Conservation (phyloP, 129 eudicot genomes). For the Flaveria ramosissima region DNA sequence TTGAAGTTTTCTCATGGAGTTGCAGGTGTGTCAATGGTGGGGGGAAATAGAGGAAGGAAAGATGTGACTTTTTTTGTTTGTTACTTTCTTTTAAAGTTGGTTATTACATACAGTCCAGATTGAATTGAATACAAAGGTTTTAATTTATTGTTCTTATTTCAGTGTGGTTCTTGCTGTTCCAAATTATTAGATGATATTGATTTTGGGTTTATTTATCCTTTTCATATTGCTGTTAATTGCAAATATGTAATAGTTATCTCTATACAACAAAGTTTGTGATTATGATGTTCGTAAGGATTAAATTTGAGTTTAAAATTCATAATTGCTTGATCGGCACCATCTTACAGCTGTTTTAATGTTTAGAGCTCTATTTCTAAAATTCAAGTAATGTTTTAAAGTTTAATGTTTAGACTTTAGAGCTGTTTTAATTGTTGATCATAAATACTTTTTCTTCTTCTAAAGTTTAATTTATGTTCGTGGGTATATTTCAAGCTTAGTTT, state of each 20-base stretch:
- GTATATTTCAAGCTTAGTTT: too few species aligned
- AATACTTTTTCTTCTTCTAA: too few species aligned
- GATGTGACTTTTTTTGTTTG: slow-evolving; percentile 19
- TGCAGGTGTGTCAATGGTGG: slow-evolving; percentile 25
- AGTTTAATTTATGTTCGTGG: too few species aligned
- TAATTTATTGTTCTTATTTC: slow-evolving; percentile 20
- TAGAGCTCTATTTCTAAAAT: too few species aligned
- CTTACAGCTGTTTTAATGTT: too few species aligned
- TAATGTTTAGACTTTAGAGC: too few species aligned
- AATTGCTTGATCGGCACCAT: too few species aligned
- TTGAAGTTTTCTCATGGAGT: slow-evolving; percentile 30
- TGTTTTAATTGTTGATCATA: too few species aligned
- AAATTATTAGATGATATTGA: not conserved
- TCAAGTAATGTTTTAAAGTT: too few species aligned
- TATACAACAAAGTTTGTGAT: not conserved
- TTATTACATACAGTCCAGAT: slow-evolving; percentile 7
- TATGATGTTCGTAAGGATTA: not conserved
- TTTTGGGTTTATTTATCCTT: not conserved
- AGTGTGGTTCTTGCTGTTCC: not conserved
- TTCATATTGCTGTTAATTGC: not conserved
- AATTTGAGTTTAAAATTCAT: too few species aligned
- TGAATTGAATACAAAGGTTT: slow-evolving; percentile 22
- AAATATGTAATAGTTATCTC: not conserved
- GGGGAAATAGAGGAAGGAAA: slow-evolving; percentile 28
- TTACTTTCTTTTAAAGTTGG: not conserved